A percentile compares a stretch with the other conserved stretches of the same genome.
These are phyloP conservation scores for Ligustrum vulgare DNA, from an alignment of 257 asterid genomes.

Conservation along the genomic window DNA sequence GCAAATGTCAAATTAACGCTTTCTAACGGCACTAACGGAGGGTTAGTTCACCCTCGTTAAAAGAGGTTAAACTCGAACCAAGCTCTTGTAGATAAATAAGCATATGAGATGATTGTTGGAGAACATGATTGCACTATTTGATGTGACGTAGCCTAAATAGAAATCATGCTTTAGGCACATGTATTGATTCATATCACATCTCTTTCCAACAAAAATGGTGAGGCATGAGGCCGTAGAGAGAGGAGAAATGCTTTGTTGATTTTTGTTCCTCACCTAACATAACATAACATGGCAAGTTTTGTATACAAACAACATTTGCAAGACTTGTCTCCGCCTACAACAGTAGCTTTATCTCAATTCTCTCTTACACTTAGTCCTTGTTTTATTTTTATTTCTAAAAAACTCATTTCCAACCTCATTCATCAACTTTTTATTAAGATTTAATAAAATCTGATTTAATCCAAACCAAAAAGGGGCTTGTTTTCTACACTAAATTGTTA, in stretches of 20 bases:
- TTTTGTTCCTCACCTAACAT: slow-evolving; percentile 20
- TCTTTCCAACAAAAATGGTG: neutral
- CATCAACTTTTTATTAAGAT: too few relatives aligned
- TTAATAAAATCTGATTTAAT: too few relatives aligned
- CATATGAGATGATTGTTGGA: neutral
- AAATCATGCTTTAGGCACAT: neutral
- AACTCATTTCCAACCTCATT: too few relatives aligned
- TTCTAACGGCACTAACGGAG: too few relatives aligned
- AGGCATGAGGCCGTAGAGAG: neutral
- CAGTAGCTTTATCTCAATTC: neutral
- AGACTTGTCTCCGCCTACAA: neutral
- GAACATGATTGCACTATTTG: neutral
- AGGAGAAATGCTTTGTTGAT: slow-evolving; percentile 21
- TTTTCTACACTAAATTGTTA: too few relatives aligned
- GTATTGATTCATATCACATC: neutral
- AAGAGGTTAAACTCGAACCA: too few relatives aligned
- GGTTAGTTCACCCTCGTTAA: too few relatives aligned
- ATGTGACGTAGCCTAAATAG: neutral
- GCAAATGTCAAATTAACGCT: too few relatives aligned
- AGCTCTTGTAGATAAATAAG: too few relatives aligned
- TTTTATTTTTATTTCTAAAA: too few relatives aligned
- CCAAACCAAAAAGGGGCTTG: too few relatives aligned
- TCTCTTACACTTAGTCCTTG: too few relatives aligned
- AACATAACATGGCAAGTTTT: slow-evolving; percentile 8
- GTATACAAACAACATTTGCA: neutral